phyloP scores from a whole-genome alignment of 1,284 basidiomycete species.

The Mycena citricolor region DNA sequence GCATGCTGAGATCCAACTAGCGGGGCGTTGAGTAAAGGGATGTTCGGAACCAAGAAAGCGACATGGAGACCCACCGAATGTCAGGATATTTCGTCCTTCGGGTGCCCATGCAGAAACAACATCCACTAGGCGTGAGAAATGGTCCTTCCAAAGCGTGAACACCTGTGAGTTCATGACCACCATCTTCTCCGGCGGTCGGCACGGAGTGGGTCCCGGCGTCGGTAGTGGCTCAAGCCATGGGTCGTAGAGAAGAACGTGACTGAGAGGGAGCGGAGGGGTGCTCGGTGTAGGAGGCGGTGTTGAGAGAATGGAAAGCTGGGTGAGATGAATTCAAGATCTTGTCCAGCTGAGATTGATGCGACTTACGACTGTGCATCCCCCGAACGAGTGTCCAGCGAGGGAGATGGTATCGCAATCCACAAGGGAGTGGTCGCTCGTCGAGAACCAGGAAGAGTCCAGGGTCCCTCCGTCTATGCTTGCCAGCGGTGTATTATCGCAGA shows the following conservation, averaged over 20 bases:
- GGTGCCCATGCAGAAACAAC: slow-evolving; percentile 55
- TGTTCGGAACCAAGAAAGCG: slow-evolving; percentile 1
- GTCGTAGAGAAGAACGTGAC: slow-evolving; percentile 62
- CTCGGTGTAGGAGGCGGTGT: slow-evolving; percentile 39
- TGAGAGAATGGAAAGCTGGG: slow-evolving; percentile 55
- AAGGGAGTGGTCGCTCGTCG: slow-evolving; percentile 25
- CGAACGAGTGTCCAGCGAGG: slow-evolving; percentile 76
- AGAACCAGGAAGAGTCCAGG: slow-evolving; percentile 45
- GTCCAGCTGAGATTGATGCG: slow-evolving; percentile 19
- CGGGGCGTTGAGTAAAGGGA: slow-evolving; percentile 1
- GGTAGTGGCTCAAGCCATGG: slow-evolving; percentile 79
- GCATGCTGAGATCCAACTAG: slow-evolving; percentile 53
- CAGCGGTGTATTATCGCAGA: slow-evolving; percentile 34
- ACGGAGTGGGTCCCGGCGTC: slow-evolving; percentile 47
- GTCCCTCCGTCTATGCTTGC: slow-evolving; percentile 35
- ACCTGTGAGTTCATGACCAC: slow-evolving; percentile 71
- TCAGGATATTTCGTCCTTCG: slow-evolving; percentile 44
- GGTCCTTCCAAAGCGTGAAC: slow-evolving; percentile 73
- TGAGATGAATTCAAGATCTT: not conserved
- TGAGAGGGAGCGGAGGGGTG: slow-evolving; percentile 48
- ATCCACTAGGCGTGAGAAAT: slow-evolving; percentile 58
- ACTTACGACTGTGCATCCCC: slow-evolving; percentile 70
- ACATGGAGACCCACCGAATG: slow-evolving; percentile 41
- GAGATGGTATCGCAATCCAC: slow-evolving; percentile 46
- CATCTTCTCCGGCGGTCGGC: slow-evolving; percentile 37